Evolutionary conservation across 2,329 filamentous ascomycete species (phyloP).

Genomic region (Aureobasidium sp.): DNA sequence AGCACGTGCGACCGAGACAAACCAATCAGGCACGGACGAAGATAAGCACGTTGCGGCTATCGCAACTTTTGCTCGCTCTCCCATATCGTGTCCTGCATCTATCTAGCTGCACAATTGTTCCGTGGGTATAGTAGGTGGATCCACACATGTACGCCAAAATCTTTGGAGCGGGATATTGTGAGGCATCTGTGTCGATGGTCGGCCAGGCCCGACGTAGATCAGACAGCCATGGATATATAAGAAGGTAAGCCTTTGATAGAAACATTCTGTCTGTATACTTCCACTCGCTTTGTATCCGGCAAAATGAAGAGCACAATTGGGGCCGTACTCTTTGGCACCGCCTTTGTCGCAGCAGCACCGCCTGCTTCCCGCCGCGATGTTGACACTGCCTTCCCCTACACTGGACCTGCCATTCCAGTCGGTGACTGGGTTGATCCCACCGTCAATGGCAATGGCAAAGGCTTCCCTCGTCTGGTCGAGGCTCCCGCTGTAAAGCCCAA

Average conservation of each 20-base stretch:
- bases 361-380: constrained; percentile 24
- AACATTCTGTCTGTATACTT: neutral
- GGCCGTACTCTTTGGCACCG: constrained; percentile 4
- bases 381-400: constrained; percentile 42
- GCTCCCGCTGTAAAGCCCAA: constrained; percentile 43
- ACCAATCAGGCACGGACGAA: neutral
- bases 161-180: neutral
- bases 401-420: constrained; percentile 42
- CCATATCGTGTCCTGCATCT: constrained; percentile 1
- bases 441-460: constrained; percentile 47
- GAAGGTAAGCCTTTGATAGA: neutral
- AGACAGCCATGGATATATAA: neutral
- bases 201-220: neutral
- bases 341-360: constrained; percentile 5
- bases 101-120: neutral
- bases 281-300: neutral
- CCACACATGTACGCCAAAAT: neutral
- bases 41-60: neutral
- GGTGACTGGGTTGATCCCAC: constrained; percentile 47
- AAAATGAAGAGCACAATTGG: constrained; percentile 12
- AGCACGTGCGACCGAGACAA: neutral
- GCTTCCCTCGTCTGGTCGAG: constrained; percentile 45
- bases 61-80: neutral
- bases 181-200: neutral
- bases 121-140: neutral